Conservation (phyloP, 805 yeast genomes). For the Maudiozyma barnettii region DNA sequence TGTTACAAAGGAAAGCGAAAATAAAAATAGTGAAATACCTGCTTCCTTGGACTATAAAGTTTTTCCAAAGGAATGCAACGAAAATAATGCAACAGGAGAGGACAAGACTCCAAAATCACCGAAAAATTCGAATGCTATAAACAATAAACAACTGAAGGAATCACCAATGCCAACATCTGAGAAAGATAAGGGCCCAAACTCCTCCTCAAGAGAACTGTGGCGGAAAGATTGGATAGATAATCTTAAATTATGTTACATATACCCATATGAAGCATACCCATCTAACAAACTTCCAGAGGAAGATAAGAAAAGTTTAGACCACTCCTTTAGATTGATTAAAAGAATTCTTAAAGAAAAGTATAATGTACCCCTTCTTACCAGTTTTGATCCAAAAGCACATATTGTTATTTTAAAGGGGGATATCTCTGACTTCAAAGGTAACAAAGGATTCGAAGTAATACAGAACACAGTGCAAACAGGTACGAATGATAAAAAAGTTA, state of each 20-base stretch:
- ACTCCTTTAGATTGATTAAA: constrained; percentile 3
- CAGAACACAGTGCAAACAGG: background rate
- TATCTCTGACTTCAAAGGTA: background rate
- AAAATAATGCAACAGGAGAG: too few relatives aligned
- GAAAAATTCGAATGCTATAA: too few relatives aligned
- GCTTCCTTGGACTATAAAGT: too few relatives aligned
- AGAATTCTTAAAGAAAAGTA: constrained; percentile 6
- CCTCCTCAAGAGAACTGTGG: constrained; percentile 1
- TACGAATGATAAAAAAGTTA: constrained; percentile 4
- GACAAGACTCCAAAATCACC: too few relatives aligned
- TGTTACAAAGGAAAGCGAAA: too few relatives aligned
- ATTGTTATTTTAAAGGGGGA: constrained; percentile 7
- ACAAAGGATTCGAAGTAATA: background rate
- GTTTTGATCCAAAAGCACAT: constrained; percentile 1
- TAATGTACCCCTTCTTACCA: constrained; percentile 4
- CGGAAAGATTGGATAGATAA: constrained; percentile 3
- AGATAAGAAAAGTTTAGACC: background rate
- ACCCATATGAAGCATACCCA: background rate
- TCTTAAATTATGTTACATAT: background rate
- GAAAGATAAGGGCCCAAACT: background rate
- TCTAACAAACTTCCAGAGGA: background rate
- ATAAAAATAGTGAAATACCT: too few relatives aligned
- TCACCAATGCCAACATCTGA: background rate
- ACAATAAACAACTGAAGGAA: background rate
- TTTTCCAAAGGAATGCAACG: too few relatives aligned